Evolutionary conservation across 2,329 filamentous ascomycete genomes (phyloP), one percentile per base, ranked within the genome.

Genomic region (Harringtonia aguacate): DNA sequence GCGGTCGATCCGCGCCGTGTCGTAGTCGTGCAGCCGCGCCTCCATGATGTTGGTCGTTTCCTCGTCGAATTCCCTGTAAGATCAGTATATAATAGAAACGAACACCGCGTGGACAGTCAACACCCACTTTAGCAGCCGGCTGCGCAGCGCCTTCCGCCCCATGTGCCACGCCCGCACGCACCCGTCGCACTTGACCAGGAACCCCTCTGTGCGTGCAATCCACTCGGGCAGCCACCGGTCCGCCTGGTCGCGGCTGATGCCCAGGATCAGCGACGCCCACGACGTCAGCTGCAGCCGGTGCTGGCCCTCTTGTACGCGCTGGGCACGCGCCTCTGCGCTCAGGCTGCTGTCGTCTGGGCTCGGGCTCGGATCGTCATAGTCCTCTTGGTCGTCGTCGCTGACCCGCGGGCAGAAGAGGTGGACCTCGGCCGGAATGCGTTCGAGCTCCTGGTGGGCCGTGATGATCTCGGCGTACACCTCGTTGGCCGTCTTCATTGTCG

Each of bases 111-210:
- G 14, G 4, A 20, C 13, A 4, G 34, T 28, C 5, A 13, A 22
- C n/a, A 61, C 68, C 54, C 66, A 79, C 70, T 80, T 75, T 52
- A 75, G 69, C 44, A 87, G 66, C 39, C 74, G 67, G 47, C 78
- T 75, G 28, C 85, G 63, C 50, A 84, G 75, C 44, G 67, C 64
- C 48, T 75, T 74, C 49, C 84, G 80, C 27, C 72, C 73, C 56
- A 77, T 78, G 59, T 89, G 84, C 73, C 85, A 89, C 52, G 80
- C 80, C 48, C 79, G 71, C 41, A 85, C 80, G 57, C 84, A 89
- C 41, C 75, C 69, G 43, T 86, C 76, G 60, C 84, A 89, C 46
- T 64, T 68, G 46, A 69, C 74, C 21, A 89, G 67, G 33, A 73
- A 72, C 12, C 65, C 58, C 49, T 81, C 75, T 18, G 84, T 66